Evolutionary conservation across 2,329 filamentous ascomycete genomes (phyloP).

Genomic region (Aspergillus ustus): DNA sequence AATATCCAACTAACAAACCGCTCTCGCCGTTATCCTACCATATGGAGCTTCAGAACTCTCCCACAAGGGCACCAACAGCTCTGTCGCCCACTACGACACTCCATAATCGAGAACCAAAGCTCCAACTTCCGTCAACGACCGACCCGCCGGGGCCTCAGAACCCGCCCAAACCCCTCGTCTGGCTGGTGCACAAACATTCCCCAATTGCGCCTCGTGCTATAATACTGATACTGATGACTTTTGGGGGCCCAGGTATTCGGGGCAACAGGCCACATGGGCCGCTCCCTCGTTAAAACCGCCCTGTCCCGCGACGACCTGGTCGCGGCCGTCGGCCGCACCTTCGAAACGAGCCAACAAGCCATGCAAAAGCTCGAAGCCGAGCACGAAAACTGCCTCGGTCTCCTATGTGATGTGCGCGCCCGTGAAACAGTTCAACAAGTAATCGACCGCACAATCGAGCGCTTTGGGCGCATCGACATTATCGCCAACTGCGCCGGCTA

Average conservation of each 20-base stretch:
- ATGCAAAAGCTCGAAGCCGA: slow-evolving; percentile 74
- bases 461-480: slow-evolving; percentile 83
- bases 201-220: not conserved
- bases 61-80: slow-evolving; percentile 25
- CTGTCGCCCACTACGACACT: slow-evolving; percentile 20
- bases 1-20: not conserved
- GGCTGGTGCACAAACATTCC: slow-evolving; percentile 67
- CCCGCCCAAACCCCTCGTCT: slow-evolving; percentile 76
- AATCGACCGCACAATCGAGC: slow-evolving; percentile 70
- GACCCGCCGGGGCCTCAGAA: slow-evolving; percentile 77
- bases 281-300: slow-evolving; percentile 82
- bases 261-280: slow-evolving; percentile 95
- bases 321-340: slow-evolving; percentile 80
- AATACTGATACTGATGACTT: not conserved
- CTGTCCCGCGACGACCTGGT: slow-evolving; percentile 82
- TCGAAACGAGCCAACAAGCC: slow-evolving; percentile 73
- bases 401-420: slow-evolving; percentile 89
- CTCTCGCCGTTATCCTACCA: slow-evolving; percentile 3
- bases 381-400: slow-evolving; percentile 65
- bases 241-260: slow-evolving; percentile 73
- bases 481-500: slow-evolving; percentile 95
- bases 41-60: slow-evolving; percentile 35
- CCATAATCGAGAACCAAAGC: slow-evolving; percentile 45
- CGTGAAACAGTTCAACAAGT: slow-evolving; percentile 75
- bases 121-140: slow-evolving; percentile 78